Percentiles rank a stretch among this genome's conserved stretches.
Evolutionary conservation across 495 filamentous ascomycete species (phyloP).

Genomic region (Jackrogersella minutella): DNA sequence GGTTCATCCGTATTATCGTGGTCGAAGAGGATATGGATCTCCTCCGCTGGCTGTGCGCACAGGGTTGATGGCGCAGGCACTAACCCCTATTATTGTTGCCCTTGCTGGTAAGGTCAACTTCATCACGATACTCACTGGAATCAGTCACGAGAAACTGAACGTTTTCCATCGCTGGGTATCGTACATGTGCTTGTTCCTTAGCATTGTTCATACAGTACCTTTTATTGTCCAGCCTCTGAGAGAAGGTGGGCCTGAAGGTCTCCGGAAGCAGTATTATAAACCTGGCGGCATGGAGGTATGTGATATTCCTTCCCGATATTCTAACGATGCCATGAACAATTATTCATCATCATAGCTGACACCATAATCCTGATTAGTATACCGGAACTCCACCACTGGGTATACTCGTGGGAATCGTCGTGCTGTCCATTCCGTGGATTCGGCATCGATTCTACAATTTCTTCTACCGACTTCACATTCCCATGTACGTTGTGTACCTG

Average conservation of each 20-base stretch:
- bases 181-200: slow-evolving; percentile 61
- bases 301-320: not conserved
- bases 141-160: slow-evolving; percentile 64
- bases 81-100: slow-evolving; percentile 60
- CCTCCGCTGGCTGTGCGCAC: slow-evolving; percentile 61
- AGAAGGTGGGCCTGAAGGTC: slow-evolving; percentile 38
- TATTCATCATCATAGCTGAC: not conserved
- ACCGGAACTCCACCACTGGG: slow-evolving; percentile 48
- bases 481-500: slow-evolving; percentile 70
- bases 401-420: slow-evolving; percentile 44
- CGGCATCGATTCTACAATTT: slow-evolving; percentile 66
- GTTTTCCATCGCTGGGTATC: slow-evolving; percentile 62
- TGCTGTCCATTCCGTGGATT: slow-evolving; percentile 46
- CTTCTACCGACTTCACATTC: slow-evolving; percentile 73
- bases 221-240: slow-evolving; percentile 53
- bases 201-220: slow-evolving; percentile 62
- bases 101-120: slow-evolving; percentile 50
- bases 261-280: slow-evolving; percentile 43
- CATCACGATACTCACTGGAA: slow-evolving; percentile 61
- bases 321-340: not conserved
- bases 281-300: slow-evolving; percentile 37
- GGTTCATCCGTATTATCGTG: slow-evolving; percentile 48
- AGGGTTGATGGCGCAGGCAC: slow-evolving; percentile 60
- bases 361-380: slow-evolving; percentile 30
- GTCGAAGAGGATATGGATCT: slow-evolving; percentile 45